Evolutionary conservation across 2,329 filamentous ascomycete species (phyloP), one percentile per base, ranked within the genome.

Genomic region (Sporothrix luriei): DNA sequence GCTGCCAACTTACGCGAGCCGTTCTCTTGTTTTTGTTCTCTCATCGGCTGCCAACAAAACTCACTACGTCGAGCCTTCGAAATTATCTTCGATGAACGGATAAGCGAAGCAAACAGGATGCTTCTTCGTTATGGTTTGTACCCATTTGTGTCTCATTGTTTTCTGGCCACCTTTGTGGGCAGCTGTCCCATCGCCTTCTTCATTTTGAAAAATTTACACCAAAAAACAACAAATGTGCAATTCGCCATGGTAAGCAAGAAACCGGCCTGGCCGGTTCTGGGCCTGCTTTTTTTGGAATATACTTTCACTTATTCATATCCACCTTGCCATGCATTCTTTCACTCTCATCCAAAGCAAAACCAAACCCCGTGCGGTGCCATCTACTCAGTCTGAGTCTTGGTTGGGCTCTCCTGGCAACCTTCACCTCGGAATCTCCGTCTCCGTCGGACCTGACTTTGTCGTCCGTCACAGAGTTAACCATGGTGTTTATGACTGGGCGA

Each of bases 161-260:
- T 29, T 29, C 29, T 48, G 11, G 4, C 59, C 40, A 46, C 21
- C 40, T 3, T 5, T 3, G 5, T 3, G 5, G 29, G 29, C 5
- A 29, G 29, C 29, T 29, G 29, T 29, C 29, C 59, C 59, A 62
- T 40, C 59, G 48, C 59, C 40, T 48, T 62, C 59, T 40, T 24
- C 4, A 26, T 62, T 46, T 21, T 48, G 59, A 48, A 48, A 7
- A 4, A 16, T 29, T 14, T 62, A 29, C 14, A 26, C 16, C 9
- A 21, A 21, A 21, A 48, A 48, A 9, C 6, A 59, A 33, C 24
- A 24, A 24, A 24, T 21, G 14, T 5, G n/a, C 33, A 59, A 40
- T 33, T 14, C 33, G 55, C n/a, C 33, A 59, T 59, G 55, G 33
- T 33, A 59, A 59, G 55, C 33, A 43, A 43, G 33, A n/a, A 10